phyloP scores from a whole-genome alignment of 306 rosid genomes.

The Corylus avellana region DNA sequence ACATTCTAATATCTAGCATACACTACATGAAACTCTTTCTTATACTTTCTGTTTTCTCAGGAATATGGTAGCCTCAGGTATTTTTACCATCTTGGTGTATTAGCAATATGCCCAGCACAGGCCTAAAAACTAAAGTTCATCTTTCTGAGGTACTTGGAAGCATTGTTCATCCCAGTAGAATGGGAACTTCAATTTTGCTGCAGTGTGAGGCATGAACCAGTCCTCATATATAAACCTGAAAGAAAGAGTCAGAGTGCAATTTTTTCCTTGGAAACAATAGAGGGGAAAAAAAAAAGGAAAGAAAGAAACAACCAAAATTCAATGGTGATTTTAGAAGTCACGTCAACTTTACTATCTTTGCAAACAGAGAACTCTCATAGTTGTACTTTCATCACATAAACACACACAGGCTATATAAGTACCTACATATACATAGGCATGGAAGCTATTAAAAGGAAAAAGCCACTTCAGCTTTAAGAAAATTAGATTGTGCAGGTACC shows the following conservation, averaged over 20 bases:
- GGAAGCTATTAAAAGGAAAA: not conserved
- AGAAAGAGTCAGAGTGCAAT: conserved; percentile 20
- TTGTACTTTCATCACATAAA: not conserved
- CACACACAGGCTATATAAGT: not conserved
- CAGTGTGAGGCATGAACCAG: conserved; percentile 92
- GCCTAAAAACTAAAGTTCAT: conserved; percentile 53
- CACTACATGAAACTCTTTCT: not conserved
- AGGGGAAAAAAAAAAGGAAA: not conserved
- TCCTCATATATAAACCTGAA: conserved; percentile 74
- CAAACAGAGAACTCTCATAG: not conserved
- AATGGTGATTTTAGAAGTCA: too few relatives aligned
- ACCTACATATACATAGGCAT: not conserved
- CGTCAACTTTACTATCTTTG: too few relatives aligned
- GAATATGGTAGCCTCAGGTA: not conserved
- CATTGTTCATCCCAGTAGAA: conserved; percentile 81
- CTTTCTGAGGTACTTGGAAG: conserved; percentile 53
- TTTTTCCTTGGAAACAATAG: not conserved
- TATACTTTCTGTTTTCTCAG: not conserved
- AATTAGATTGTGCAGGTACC: not conserved
- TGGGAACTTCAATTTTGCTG: conserved; percentile 81
- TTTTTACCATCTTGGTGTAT: not conserved
- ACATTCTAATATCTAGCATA: not conserved
- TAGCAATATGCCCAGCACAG: conserved; percentile 16
- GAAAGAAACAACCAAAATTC: not conserved
- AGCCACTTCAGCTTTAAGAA: not conserved